Percentiles rank a stretch among this genome's conserved stretches.
These are phyloP conservation scores for Phytophthora ohioensis DNA, from an alignment of 352 stramenopile species.

Conservation along the genomic window DNA sequence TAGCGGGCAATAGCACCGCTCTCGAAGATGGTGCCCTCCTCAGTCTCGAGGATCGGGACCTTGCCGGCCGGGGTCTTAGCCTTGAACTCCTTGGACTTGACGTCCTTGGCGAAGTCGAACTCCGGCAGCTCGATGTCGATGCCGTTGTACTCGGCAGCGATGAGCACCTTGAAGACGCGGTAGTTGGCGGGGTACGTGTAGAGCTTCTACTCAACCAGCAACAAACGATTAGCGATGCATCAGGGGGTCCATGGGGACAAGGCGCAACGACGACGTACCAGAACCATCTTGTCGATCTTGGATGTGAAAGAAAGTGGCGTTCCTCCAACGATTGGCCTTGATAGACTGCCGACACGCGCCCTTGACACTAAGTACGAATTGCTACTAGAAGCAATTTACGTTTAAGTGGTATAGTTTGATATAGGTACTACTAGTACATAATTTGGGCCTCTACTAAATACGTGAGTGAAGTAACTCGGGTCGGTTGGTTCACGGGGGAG, in stretches of 20 bases:
- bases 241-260: not conserved
- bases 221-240: conserved; percentile 9
- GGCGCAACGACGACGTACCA: not conserved
- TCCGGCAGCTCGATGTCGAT: conserved; percentile 84
- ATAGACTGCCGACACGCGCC: not conserved
- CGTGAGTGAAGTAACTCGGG: too few species aligned
- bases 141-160: conserved; percentile 95
- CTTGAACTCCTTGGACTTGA: conserved; percentile 78
- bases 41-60: too few species aligned
- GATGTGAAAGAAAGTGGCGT: conserved; percentile 24
- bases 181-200: conserved; percentile 92
- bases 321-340: conserved; percentile 21
- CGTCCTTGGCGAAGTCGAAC: conserved; percentile 71
- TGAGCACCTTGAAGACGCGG: conserved; percentile 94
- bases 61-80: conserved; percentile 92
- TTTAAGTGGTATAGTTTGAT: too few species aligned
- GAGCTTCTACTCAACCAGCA: conserved; percentile 66
- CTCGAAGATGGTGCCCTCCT: too few species aligned
- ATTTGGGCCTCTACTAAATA: too few species aligned
- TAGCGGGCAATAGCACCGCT: too few species aligned
- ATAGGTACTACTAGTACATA: too few species aligned
- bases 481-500: too few species aligned
- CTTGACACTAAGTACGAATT: not conserved
- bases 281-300: conserved; percentile 39
- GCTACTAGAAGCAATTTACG: too few species aligned